These are phyloP conservation scores for Paraleonurus japonicus DNA, from an alignment of 257 asterid genomes.

Conservation along the genomic window DNA sequence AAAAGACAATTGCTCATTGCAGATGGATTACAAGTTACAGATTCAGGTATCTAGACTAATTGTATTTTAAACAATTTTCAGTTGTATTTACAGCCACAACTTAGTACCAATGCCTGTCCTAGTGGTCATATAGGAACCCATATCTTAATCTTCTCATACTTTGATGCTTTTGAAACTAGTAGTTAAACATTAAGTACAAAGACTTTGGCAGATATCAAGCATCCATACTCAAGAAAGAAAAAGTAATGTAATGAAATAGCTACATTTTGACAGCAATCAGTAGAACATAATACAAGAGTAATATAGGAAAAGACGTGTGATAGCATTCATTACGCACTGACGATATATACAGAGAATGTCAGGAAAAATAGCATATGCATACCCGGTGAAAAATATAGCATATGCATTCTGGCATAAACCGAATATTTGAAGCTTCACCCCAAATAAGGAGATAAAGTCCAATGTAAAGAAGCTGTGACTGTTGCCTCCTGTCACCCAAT, in stretches of 20 bases:
- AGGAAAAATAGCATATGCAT: conserved; percentile 31
- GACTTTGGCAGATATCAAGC: conserved; percentile 1
- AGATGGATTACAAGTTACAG: neutral
- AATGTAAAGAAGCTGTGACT: conserved; percentile 87
- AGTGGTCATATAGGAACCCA: neutral
- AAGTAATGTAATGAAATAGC: neutral
- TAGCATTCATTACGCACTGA: no score
- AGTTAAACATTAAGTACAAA: neutral
- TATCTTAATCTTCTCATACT: neutral
- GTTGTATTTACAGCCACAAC: neutral
- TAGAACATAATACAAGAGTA: neutral
- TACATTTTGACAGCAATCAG: neutral
- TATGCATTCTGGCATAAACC: conserved; percentile 98
- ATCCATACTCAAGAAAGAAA: no score
- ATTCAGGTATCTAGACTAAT: neutral
- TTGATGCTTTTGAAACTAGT: neutral
- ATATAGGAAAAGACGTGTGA: neutral
- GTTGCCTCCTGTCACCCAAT: conserved; percentile 57
- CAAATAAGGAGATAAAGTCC: conserved; percentile 96
- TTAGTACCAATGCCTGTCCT: neutral
- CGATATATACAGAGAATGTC: neutral
- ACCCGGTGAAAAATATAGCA: conserved; percentile 95
- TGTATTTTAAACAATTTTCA: neutral
- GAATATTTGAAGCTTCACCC: conserved; percentile 99
- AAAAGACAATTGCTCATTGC: neutral